Conservation (phyloP, 169 alveolate species). For the Eimeria mitis region DNA sequence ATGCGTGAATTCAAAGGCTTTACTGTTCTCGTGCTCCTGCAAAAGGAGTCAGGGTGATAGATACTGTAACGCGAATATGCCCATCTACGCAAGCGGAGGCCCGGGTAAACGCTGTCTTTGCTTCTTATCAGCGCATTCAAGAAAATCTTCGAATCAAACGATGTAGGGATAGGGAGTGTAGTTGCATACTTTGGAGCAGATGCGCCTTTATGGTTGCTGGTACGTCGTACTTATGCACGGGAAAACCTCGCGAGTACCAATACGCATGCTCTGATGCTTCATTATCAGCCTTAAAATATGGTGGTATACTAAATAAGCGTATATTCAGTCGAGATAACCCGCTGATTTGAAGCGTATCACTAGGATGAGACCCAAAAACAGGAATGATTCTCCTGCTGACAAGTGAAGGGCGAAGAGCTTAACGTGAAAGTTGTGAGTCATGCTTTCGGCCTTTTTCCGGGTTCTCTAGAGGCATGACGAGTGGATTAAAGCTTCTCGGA, state of each 20-base stretch:
- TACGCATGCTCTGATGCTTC: not conserved
- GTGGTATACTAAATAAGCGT: not conserved
- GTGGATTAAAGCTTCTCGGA: not conserved
- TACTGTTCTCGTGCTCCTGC: constrained; percentile 85
- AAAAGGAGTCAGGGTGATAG: constrained; percentile 95
- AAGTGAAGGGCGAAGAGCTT: not conserved
- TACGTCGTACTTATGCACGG: not conserved
- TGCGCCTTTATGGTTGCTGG: not conserved
- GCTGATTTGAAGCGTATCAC: not conserved
- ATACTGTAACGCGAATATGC: constrained; percentile 92
- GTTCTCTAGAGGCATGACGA: not conserved
- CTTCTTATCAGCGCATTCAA: constrained; percentile 79
- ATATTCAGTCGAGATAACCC: not conserved
- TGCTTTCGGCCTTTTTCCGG: not conserved
- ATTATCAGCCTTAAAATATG: not conserved
- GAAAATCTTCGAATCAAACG: too few species aligned
- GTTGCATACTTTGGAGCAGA: not conserved
- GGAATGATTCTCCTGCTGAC: not conserved
- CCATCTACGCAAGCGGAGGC: constrained; percentile 94
- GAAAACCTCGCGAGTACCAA: not conserved
- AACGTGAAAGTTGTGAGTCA: too few species aligned
- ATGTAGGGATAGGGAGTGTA: too few species aligned
- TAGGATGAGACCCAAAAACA: too few species aligned
- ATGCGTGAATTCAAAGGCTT: constrained; percentile 80
- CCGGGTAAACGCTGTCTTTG: constrained; percentile 96